A percentile compares a stretch with the other conserved stretches of the same genome.
Conservation (phyloP, 192 early-diverging fungal genomes). For the Backusella macrospora region DNA sequence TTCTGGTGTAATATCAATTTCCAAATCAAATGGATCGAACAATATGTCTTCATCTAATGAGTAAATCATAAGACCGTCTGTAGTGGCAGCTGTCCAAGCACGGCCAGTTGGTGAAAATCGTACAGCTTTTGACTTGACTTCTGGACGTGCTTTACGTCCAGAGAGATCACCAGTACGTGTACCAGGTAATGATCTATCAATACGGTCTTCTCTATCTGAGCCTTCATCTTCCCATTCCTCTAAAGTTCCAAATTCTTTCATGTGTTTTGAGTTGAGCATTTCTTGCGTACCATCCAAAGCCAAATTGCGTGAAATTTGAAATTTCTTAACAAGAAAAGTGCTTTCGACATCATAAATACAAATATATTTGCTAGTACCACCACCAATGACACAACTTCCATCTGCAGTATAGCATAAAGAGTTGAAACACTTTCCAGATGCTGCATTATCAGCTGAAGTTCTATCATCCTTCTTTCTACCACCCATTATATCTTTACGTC, state of each 20-base stretch:
- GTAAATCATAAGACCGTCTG: slow-evolving; percentile 95
- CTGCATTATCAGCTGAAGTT: slow-evolving; percentile 78
- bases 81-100: slow-evolving; percentile 94
- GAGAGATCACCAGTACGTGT: slow-evolving; percentile 85
- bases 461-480: slow-evolving; percentile 83
- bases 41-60: slow-evolving; percentile 89
- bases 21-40: slow-evolving; percentile 99
- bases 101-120: slow-evolving; percentile 93
- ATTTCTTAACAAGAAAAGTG: slow-evolving; percentile 80
- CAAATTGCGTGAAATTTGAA: slow-evolving; percentile 90
- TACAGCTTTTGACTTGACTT: slow-evolving; percentile 83
- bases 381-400: slow-evolving; percentile 87
- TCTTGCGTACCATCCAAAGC: slow-evolving; percentile 93
- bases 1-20: slow-evolving; percentile 94
- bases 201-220: slow-evolving; percentile 84
- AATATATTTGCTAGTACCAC: slow-evolving; percentile 94
- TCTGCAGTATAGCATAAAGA: slow-evolving; percentile 94
- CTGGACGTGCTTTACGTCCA: slow-evolving; percentile 72
- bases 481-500: slow-evolving; percentile 88
- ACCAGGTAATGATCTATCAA: slow-evolving; percentile 85
- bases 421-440: slow-evolving; percentile 88
- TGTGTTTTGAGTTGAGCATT: slow-evolving; percentile 85
- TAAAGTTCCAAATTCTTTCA: slow-evolving; percentile 92
- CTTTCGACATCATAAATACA: slow-evolving; percentile 90
- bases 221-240: slow-evolving; percentile 86